These are phyloP conservation scores for Phytophthora meadii DNA, from an alignment of 352 stramenopile species.

Conservation along the genomic window DNA sequence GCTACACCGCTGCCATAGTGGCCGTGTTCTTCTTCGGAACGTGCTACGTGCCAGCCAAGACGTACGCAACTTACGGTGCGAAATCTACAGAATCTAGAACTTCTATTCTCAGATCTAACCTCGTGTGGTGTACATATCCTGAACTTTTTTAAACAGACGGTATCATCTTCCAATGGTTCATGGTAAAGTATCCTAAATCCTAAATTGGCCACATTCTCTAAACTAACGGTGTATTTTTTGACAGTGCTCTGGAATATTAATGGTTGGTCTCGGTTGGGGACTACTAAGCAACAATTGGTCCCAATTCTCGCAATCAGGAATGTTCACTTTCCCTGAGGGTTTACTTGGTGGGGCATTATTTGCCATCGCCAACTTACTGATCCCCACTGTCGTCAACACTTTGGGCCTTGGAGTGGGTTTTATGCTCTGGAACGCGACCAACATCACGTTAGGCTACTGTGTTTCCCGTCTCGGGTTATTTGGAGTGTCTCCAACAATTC, in stretches of 20 bases:
- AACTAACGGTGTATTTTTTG: no score
- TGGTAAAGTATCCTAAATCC: no score
- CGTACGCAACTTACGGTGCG: constrained; percentile 83
- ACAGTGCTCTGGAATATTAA: no score
- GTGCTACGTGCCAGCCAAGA: constrained; percentile 86
- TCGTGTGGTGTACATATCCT: constrained; percentile 25
- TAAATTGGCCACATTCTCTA: no score
- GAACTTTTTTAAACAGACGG: constrained; percentile 51
- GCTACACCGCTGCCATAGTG: constrained; percentile 67
- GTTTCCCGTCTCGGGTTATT: constrained; percentile 80
- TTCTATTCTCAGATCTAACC: constrained; percentile 1
- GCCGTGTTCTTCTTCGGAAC: constrained; percentile 88
- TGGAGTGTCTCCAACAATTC: constrained; percentile 68
- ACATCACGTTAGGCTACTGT: constrained; percentile 85
- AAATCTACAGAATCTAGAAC: constrained; percentile 3
- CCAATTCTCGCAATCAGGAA: constrained; percentile 74
- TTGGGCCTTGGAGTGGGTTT: constrained; percentile 82
- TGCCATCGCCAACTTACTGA: constrained; percentile 82
- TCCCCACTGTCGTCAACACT: constrained; percentile 87
- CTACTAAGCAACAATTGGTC: no score
- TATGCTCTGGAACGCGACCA: constrained; percentile 89
- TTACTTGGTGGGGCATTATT: constrained; percentile 82
- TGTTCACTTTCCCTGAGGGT: constrained; percentile 83
- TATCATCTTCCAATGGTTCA: constrained; percentile 91
- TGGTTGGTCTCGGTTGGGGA: no score